Evolutionary conservation across 2,329 filamentous ascomycete genomes (phyloP).

Genomic region (Fusarium bactridioides): DNA sequence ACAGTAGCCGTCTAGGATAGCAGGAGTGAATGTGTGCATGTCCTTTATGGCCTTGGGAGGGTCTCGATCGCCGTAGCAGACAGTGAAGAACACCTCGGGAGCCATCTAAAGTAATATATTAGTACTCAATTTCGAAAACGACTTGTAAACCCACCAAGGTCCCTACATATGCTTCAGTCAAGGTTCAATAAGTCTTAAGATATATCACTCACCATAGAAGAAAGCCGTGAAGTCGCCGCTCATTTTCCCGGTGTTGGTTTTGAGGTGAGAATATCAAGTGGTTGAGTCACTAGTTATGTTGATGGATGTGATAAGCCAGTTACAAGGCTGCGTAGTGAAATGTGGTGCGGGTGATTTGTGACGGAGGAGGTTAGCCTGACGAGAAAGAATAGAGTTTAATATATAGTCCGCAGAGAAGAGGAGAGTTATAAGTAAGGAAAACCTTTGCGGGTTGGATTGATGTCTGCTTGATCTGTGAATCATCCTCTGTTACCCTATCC

Average conservation of each 20-base stretch:
- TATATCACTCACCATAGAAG: slow-evolving; percentile 62
- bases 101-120: slow-evolving; percentile 67
- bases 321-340: background rate
- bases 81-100: slow-evolving; percentile 84
- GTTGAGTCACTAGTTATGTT: background rate
- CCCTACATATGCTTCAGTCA: slow-evolving; percentile 32
- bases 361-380: background rate
- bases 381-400: background rate
- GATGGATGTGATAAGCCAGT: background rate
- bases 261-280: background rate
- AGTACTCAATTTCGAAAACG: background rate
- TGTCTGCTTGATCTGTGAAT: slow-evolving; percentile 11
- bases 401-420: background rate
- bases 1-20: slow-evolving; percentile 76
- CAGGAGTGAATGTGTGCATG: slow-evolving; percentile 73
- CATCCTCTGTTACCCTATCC: slow-evolving; percentile 20
- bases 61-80: slow-evolving; percentile 71
- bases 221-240: slow-evolving; percentile 58
- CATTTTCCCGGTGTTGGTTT: slow-evolving; percentile 42
- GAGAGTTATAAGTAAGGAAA: background rate
- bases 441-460: background rate
- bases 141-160: slow-evolving; percentile 45
- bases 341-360: background rate
- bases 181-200: too few species aligned
- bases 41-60: slow-evolving; percentile 59